These are phyloP conservation scores for Colletotrichum karsti DNA, from an alignment of 2,329 filamentous ascomycete genomes.

Conservation along the genomic window DNA sequence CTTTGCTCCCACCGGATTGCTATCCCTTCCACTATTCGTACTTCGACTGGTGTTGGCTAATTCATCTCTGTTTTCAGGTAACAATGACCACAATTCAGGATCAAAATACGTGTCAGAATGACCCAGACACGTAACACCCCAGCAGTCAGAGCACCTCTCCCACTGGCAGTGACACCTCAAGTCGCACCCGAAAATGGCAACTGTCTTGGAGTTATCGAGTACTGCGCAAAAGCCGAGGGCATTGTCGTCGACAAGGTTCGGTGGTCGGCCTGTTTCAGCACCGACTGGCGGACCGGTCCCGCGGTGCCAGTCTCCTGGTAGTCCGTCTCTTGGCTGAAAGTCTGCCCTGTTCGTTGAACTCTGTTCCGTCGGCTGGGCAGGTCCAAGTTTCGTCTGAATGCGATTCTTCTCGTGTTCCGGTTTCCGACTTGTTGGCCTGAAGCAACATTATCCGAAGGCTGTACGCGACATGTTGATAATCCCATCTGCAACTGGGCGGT, in stretches of 20 bases:
- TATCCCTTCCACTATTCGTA: too few relatives aligned
- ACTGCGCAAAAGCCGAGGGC: neutral
- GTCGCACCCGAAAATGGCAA: neutral
- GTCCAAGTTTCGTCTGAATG: constrained; percentile 14
- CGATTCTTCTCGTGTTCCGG: neutral
- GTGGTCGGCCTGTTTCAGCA: constrained; percentile 21
- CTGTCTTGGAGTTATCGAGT: neutral
- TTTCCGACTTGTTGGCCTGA: constrained; percentile 2
- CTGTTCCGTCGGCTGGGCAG: neutral
- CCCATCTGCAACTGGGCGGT: neutral
- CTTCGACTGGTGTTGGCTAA: too few relatives aligned
- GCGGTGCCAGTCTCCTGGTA: constrained; percentile 15
- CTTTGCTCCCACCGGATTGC: neutral
- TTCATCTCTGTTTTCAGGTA: neutral
- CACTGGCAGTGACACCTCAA: neutral
- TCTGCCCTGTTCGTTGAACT: constrained; percentile 2
- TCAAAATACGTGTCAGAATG: constrained; percentile 11
- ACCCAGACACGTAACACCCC: constrained; percentile 1
- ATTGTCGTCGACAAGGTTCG: constrained; percentile 22
- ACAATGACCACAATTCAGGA: neutral
- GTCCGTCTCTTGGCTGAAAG: constrained; percentile 2
- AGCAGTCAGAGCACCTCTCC: neutral
- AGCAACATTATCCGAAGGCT: neutral
- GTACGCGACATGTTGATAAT: neutral
- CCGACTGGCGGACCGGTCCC: constrained; percentile 19